These are phyloP conservation scores for Glebionis coronaria DNA, from an alignment of 129 eudicot species.

Conservation along the genomic window DNA sequence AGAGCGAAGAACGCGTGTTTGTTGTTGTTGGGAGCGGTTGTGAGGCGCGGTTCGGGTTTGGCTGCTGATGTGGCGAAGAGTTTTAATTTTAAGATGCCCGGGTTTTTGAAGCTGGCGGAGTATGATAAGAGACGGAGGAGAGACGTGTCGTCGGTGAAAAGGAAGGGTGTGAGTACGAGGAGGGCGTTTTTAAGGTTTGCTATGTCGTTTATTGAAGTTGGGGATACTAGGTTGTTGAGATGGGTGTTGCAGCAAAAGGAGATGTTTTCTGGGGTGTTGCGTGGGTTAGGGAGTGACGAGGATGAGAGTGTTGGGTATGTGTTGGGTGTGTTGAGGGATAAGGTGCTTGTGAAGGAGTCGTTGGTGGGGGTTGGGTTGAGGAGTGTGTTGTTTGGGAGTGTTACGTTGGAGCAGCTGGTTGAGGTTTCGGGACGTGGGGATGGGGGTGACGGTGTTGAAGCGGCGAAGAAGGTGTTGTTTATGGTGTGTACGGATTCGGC, in stretches of 20 bases:
- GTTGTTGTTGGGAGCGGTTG: conserved; percentile 60
- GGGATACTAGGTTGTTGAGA: conserved; percentile 78
- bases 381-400: conserved; percentile 94
- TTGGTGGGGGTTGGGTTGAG: conserved; percentile 76
- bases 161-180: conserved; percentile 60
- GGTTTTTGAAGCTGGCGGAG: conserved; percentile 63
- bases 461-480: conserved; percentile 58
- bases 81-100: conserved; percentile 69
- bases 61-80: conserved; percentile 82
- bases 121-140: conserved; percentile 44
- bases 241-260: conserved; percentile 83
- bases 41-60: conserved; percentile 68
- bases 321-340: conserved; percentile 58
- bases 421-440: conserved; percentile 64
- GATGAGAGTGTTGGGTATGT: conserved; percentile 72
- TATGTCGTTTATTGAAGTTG: conserved; percentile 82
- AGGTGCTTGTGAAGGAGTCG: conserved; percentile 75
- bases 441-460: conserved; percentile 52
- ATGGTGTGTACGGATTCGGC: conserved; percentile 78
- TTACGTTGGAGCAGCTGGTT: conserved; percentile 76
- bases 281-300: conserved; percentile 93
- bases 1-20: conserved; percentile 66
- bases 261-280: conserved; percentile 80
- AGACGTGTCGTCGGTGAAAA: conserved; percentile 31
- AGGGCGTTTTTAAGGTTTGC: conserved; percentile 74